Evolutionary conservation across 176 grass and related monocot genomes (phyloP), one percentile per base, ranked within the genome.

Genomic region (Triticum aestivum): DNA sequence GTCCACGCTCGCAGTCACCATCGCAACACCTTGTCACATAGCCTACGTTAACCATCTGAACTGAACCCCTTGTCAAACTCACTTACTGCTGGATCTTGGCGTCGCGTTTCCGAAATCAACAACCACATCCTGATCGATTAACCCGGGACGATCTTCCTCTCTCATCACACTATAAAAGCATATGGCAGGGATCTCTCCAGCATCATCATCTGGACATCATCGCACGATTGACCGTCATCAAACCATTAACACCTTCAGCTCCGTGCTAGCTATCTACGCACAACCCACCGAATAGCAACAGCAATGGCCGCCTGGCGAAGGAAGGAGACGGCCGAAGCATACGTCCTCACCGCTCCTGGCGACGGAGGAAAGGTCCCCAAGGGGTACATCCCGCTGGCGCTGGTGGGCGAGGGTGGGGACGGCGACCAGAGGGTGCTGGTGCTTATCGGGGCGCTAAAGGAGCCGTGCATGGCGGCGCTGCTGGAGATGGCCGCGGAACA

Each of bases 381-480:
- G 76, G 91, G 94, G 1, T 92, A 89, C 14, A 15, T 94, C 9
- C 89, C 92, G 0, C 61, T 97, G 77, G 8, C 92, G 14, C 88
- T 92, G 3, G 66, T 82, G 2, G 6, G 32, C 12, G 78, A 65
- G 3, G 35, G 65, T 0, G 39, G 33, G 0, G 51, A 81, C 27
- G 23, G 75, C 39, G 49, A 66, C 15, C 42, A 94, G 79, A 79
- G 85, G 52, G 82, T 97, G 75, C 3, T 93, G 33, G 91, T 96
- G 44, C 79, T 56, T 0, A 44, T 93, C 8, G 70, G 34, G 18
- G 35, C 82, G 71, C 44, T 93, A 26, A 84, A 10, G 39, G 39
- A 42, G 39, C 39, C 39, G 9, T 42, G 73, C 0, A 54, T 93
- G 5, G 65, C 27, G 29, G 35, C 75, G 65, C 44, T 94, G 17